Base-by-base conservation (phyloP, 257 asterid genomes). In the Solanum neorickii region DNA sequence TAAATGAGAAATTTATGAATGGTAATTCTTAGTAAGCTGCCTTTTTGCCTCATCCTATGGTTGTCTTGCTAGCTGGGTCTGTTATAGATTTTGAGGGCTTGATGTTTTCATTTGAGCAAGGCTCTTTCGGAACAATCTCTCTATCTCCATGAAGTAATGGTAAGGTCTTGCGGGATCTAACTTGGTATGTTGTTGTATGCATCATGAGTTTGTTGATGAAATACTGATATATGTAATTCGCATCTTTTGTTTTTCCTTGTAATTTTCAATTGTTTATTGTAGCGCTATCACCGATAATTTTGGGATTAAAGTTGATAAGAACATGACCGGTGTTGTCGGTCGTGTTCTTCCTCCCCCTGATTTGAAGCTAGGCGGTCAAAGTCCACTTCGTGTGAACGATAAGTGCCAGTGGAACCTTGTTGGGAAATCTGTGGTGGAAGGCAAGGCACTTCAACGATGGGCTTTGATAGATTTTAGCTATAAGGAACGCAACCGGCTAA, bases 321-420 rank as follows among this genome's bases (percentile, higher is more conserved):
- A 89, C 77, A 95, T 95, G 98, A 94, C 95, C 6, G 9, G 37
- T 74, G 94, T 93, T 69, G 33, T n/a, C n/a, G 95, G 96, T 16
- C 98, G 95, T 41, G 93, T 94, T 16, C 87, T 95, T 47, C 90
- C 89, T 76, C 90, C 98, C 20, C 98, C 98, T 60, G 85, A 89
- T 10, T 44, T 95, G 89, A 95, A 88, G 91, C 46, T 94, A 33
- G 91, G 96, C 80, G 87, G 89, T 80, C 83, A 73, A 69, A 89
- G 75, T 70, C 95, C 94, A 75, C 86, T 23, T 47, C 5, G 82
- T 86, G 93, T 93, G 69, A 88, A 25, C 0, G 91, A 85, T 14
- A 94, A 93, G 87, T 90, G 97, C 85, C 94, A 94, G 2, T 94
- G 96, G 97, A 95, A 91, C 87, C 94, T 94, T 88, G 86, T 90